These are phyloP conservation scores for Coccomyxa sp. DNA, from an alignment of 139 green algal genomes.

Conservation along the genomic window DNA sequence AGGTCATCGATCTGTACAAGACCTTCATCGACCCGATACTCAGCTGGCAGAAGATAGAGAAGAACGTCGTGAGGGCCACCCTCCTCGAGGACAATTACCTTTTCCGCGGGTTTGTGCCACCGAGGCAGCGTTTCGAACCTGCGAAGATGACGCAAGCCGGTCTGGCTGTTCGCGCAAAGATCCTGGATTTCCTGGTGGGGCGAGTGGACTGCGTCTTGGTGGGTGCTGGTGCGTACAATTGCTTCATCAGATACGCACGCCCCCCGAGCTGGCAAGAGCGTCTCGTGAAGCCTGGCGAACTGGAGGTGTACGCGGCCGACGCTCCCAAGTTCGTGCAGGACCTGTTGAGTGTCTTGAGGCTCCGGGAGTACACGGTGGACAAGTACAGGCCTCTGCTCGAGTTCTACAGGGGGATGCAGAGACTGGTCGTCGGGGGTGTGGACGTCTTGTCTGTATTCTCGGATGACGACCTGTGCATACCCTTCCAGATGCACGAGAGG, in stretches of 20 bases:
- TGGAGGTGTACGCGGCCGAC: background rate
- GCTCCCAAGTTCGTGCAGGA: background rate
- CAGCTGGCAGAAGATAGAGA: background rate
- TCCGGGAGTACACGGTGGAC: background rate
- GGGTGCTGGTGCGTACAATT: background rate
- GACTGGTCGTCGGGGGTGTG: background rate
- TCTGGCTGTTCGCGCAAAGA: background rate
- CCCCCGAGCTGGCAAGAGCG: background rate
- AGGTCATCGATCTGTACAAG: constrained; percentile 1
- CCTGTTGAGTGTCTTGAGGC: background rate
- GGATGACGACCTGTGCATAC: background rate
- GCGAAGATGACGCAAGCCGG: background rate
- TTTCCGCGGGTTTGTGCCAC: background rate
- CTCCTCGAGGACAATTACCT: background rate
- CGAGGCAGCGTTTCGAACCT: background rate
- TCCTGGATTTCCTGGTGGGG: background rate
- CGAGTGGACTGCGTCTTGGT: background rate
- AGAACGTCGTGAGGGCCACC: background rate
- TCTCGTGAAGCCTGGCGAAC: background rate
- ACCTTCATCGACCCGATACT: background rate
- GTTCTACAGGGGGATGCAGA: background rate
- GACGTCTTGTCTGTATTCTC: background rate
- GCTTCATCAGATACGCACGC: background rate
- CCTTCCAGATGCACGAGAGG: background rate
- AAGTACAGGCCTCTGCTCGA: background rate